Base-by-base conservation (phyloP, 495 filamentous ascomycete genomes). In the Articulospora tetracladia region DNA sequence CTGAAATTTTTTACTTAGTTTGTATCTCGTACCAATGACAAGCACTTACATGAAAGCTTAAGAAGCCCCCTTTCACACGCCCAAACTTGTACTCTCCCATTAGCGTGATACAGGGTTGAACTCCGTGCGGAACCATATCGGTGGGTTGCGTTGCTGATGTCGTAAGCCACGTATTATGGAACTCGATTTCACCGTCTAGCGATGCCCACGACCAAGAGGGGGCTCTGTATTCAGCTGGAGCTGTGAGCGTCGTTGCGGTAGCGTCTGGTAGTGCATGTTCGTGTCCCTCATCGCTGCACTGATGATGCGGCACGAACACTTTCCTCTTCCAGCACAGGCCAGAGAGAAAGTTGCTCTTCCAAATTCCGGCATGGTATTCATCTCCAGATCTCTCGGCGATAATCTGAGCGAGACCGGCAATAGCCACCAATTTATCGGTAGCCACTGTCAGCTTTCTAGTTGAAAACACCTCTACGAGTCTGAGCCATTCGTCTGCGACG, bases 371-470 rank as follows among this genome's bases (percentile, higher is more conserved):
- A 11, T 17, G 22, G 25, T 57, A 57, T 27, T 27, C 25, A 27
- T 47, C 34, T 12, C 39, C 24, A 17, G 55, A 23, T 10, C 23
- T 1, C n/a, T 30, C 12, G 2, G 22, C 24, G 11, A 32, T 7
- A 25, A 12, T 36, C 8, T 50, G 19, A 3, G 57, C 57, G 24
- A 59, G 19, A 24, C 57, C 48, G 20, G 57, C 12, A 4, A 59
- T 59, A 3, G 57, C 57, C 3, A 47, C 28, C 23, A 59, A 26
- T 39, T 46, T 59, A 28, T 59, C 57, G 22, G 13, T 23, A 3
- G 27, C 20, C 17, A 53, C 30, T 2, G 57, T 59, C 6, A 59
- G 27, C 13, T 25, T 2, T 52, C 30, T 6, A 15, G 30, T 34
- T 6, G 30, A 34, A 15, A 34, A 34, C 15, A 34, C 7, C 30